phyloP scores from a whole-genome alignment of 2,329 filamentous ascomycete species.

The Rhytidhysteron rufulum region DNA sequence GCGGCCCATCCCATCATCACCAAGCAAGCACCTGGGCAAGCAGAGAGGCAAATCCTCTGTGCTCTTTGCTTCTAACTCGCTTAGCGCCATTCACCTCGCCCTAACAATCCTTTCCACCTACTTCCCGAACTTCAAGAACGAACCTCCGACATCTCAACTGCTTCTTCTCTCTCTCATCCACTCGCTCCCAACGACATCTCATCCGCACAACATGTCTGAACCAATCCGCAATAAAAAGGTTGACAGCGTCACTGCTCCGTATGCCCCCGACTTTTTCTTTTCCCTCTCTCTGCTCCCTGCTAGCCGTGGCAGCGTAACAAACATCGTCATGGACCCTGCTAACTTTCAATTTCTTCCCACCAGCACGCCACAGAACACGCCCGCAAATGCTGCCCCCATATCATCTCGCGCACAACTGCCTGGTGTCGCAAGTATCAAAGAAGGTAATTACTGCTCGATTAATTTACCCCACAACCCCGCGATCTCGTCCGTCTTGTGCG shows the following conservation, averaged over 20 bases:
- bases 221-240: conserved; percentile 65
- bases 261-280: conserved; percentile 40
- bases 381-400: conserved; percentile 91
- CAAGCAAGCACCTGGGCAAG: too few species aligned
- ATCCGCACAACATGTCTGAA: conserved; percentile 57
- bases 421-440: conserved; percentile 89
- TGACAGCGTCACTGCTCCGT: conserved; percentile 61
- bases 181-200: too few species aligned
- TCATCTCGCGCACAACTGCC: conserved; percentile 96
- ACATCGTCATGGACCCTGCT: conserved; percentile 27
- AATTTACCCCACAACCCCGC: conserved; percentile 25
- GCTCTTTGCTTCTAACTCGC: too few species aligned
- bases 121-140: conserved; percentile 6
- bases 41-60: too few species aligned
- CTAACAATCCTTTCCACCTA: conserved; percentile 33
- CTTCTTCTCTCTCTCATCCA: conserved; percentile 9
- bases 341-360: conserved; percentile 25
- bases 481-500: conserved; percentile 14
- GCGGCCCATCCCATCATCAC: too few species aligned
- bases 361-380: conserved; percentile 98
- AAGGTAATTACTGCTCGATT: conserved; percentile 60
- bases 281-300: conserved; percentile 14
- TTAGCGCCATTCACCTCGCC: conserved; percentile 22
- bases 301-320: conserved; percentile 16
- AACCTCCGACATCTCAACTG: conserved; percentile 19